phyloP scores from a whole-genome alignment of 352 stramenopile species.

The Phytophthora colocasiae region DNA sequence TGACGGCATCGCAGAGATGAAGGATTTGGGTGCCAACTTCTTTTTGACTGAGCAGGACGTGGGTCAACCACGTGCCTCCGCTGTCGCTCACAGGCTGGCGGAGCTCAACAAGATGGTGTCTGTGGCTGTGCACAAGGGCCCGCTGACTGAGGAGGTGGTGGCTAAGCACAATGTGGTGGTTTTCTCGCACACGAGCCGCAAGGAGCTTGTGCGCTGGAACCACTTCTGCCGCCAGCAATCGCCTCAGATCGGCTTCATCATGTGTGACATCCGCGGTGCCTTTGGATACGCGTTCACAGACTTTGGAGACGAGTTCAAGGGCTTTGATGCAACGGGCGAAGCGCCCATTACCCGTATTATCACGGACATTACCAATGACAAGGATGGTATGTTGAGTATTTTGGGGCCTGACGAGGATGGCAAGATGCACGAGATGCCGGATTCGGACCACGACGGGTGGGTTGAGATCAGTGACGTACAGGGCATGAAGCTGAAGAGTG shows the following conservation, averaged over 20 bases:
- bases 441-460: slow-evolving; percentile 87
- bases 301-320: slow-evolving; percentile 79
- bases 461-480: slow-evolving; percentile 87
- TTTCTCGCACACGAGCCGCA: slow-evolving; percentile 78
- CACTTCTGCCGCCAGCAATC: slow-evolving; percentile 85
- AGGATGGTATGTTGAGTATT: slow-evolving; percentile 76
- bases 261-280: slow-evolving; percentile 77
- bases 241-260: slow-evolving; percentile 83
- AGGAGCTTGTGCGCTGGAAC: slow-evolving; percentile 91
- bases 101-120: slow-evolving; percentile 94
- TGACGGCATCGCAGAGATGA: slow-evolving; percentile 73
- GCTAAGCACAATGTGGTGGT: slow-evolving; percentile 89
- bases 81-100: slow-evolving; percentile 82
- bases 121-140: slow-evolving; percentile 75
- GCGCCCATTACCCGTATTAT: slow-evolving; percentile 89
- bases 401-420: slow-evolving; percentile 85
- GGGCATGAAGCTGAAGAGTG: slow-evolving; percentile 69
- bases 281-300: slow-evolving; percentile 87
- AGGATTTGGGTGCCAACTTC: slow-evolving; percentile 94
- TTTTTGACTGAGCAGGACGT: slow-evolving; percentile 90
- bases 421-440: slow-evolving; percentile 90
- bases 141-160: slow-evolving; percentile 70
- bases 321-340: slow-evolving; percentile 83
- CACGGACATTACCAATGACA: slow-evolving; percentile 87
- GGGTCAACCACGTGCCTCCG: slow-evolving; percentile 63